These are phyloP conservation scores for Pleomassaria siparia DNA, from an alignment of 2,329 filamentous ascomycete genomes.

Conservation along the genomic window DNA sequence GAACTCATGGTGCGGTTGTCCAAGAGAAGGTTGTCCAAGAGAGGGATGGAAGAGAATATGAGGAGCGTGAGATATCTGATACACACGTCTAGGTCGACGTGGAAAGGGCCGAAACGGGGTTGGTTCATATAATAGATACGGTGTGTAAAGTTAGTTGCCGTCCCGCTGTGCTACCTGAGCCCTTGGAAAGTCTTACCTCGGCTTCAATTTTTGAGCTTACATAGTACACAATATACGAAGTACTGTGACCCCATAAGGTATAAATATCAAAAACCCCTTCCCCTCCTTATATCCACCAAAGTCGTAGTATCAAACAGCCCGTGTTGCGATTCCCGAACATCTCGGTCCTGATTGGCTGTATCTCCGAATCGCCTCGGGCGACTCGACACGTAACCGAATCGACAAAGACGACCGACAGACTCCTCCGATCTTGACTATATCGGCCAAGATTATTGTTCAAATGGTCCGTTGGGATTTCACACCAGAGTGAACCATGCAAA, in stretches of 20 bases:
- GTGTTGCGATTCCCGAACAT: conserved; percentile 4
- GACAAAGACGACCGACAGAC: not conserved
- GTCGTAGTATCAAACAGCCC: not conserved
- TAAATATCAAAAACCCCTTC: not conserved
- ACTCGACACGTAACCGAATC: conserved; percentile 25
- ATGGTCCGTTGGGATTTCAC: not conserved
- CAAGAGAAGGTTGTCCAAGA: not conserved
- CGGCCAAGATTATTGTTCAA: no score
- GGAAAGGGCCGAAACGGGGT: no score
- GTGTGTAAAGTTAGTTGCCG: not conserved
- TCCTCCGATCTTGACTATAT: no score
- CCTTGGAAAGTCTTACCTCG: not conserved
- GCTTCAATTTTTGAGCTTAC: not conserved
- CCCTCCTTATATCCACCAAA: not conserved
- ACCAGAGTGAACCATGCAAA: not conserved
- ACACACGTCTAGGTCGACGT: no score
- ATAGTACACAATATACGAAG: no score
- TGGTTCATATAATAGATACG: no score
- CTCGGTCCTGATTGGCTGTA: conserved; percentile 19
- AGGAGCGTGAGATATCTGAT: no score
- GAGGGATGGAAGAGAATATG: no score
- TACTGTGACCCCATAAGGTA: not conserved
- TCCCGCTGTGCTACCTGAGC: not conserved
- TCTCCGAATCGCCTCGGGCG: conserved; percentile 16
- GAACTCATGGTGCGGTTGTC: conserved; percentile 14